Base-by-base conservation (phyloP, 495 filamentous ascomycete genomes). In the Thermochaetoides thermophila region DNA sequence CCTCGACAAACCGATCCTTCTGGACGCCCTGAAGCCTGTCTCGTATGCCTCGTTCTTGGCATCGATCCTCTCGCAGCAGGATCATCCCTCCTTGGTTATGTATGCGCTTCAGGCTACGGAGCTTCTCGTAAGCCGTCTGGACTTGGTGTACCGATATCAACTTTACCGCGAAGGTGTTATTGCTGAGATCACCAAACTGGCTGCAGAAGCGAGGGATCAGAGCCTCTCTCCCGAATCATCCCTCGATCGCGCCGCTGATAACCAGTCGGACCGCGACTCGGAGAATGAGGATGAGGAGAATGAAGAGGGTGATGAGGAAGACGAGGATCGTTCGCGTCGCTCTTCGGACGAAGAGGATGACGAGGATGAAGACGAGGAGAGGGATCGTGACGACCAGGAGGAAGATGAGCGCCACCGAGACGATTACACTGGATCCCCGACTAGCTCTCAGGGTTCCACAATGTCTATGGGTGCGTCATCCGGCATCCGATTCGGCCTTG, bases 151-250 rank as follows among this genome's bases (percentile, higher is more conserved):
- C 51, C 80, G 81, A 24, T 84, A 94, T 47, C 91, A 96, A 43
- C 92, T 99, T 46, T 89, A 99, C 49, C 80, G 91, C 4, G 91
- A 99, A 57, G 91, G 91, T 24, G 89, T 99, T 13, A 86, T 99
- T 44, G 68, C 81, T 0, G 91, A 96, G 52, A 86, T 96, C 31
- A 54, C 68, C 25, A 91, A 89, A 51, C 60, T 96, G 17, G 71
- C 84, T 0, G 49, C 27, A 8, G 53, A 55, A 22, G 53, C 59
- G 26, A 49, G 51, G 17, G 54, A 60, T 16, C 13, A 30, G 7
- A 27, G 24, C 3, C 27, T 29, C 8, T 24, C 27, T 5, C 26
- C 36, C 7, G 29, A 26, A n/a, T 25, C 25, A 7, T 11, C 12
- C 5, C 16, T 43, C 17, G 51, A 59, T 25, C 43, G 52, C 17